Evolutionary conservation across 208 protist genomes (phyloP), one percentile per base, ranked within the genome.

Genomic region (Sergeia podlipaevii): DNA sequence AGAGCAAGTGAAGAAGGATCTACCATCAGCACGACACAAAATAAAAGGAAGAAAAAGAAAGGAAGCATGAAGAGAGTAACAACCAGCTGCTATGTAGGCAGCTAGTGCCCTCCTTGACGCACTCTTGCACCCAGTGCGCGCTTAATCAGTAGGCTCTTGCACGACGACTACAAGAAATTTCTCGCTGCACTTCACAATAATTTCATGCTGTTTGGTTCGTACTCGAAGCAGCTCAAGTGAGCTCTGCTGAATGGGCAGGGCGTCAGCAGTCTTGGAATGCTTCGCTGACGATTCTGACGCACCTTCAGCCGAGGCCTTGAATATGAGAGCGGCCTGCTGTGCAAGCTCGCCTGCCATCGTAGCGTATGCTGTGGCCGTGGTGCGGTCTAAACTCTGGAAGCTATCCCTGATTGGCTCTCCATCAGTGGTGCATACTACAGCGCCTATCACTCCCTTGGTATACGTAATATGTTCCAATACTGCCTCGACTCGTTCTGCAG

Each of bases 381-480:
- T 77, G 29, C 87, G 70, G 66, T 94, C 87, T n/a, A 94, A 60
- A 29, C 72, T 75, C 32, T 89, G 77, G 58, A 94, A 94, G 49
- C 63, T 91, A 46, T 94, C 87, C 15, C 87, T 77, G 30, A 94
- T 86, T 3, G 83, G 80, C 15, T 73, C 59, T 17, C 87, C 87
- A 7, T 88, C 78, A 0, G 53, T 27, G 33, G 67, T 87, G 63
- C 87, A 94, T 29, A 94, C 71, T 38, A 94, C 76, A 13, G 73
- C 78, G n/a, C 83, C 87, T 0, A 84, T 8, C 4, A 94, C 87
- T 8, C 87, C 87, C 42, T 88, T 87, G 18, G 82, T 91, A 70
- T 91, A 91, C 28, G 87, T 91, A 49, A 94, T 58, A 65, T 81
- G 74, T 56, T 94, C 87, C n/a, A 94, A 42, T 7, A 91, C 70